These are phyloP conservation scores for Hypoxylon sp. DNA, from an alignment of 2,329 filamentous ascomycete genomes.

Conservation along the genomic window DNA sequence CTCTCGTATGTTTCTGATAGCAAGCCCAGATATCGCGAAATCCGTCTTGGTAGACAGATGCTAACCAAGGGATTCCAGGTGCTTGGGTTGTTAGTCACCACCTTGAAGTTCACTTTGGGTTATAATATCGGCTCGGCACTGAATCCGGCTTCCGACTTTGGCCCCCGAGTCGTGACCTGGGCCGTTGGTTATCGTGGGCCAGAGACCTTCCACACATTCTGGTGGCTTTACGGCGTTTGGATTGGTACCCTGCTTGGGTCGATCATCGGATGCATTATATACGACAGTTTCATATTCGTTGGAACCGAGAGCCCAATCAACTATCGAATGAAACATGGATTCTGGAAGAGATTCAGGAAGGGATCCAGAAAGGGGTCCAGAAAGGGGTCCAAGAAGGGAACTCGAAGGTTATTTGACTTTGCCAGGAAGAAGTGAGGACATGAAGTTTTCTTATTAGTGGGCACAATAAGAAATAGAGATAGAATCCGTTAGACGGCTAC, in stretches of 20 bases:
- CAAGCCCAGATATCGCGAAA: background rate
- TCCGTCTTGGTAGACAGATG: background rate
- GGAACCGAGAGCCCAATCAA: constrained; percentile 53
- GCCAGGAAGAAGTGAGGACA: constrained; percentile 9
- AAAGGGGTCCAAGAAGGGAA: constrained; percentile 17
- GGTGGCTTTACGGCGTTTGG: constrained; percentile 56
- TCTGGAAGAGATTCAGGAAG: constrained; percentile 28
- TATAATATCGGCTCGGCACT: constrained; percentile 58
- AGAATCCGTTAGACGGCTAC: background rate
- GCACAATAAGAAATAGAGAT: background rate
- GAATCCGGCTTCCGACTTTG: constrained; percentile 59
- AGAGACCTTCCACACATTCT: constrained; percentile 52
- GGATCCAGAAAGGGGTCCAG: background rate
- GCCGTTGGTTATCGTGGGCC: constrained; percentile 39
- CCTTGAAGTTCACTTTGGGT: constrained; percentile 57
- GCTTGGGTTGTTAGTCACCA: constrained; percentile 56
- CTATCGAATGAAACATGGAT: constrained; percentile 31
- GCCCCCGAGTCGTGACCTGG: constrained; percentile 49
- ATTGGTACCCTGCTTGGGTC: constrained; percentile 49
- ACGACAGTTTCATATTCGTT: constrained; percentile 55
- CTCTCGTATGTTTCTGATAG: constrained; percentile 46
- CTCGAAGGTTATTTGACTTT: constrained; percentile 28
- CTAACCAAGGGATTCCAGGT: constrained; percentile 39
- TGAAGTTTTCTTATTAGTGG: background rate
- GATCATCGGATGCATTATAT: constrained; percentile 52